Conservation (phyloP, 306 rosid species). For the Senna tora region DNA sequence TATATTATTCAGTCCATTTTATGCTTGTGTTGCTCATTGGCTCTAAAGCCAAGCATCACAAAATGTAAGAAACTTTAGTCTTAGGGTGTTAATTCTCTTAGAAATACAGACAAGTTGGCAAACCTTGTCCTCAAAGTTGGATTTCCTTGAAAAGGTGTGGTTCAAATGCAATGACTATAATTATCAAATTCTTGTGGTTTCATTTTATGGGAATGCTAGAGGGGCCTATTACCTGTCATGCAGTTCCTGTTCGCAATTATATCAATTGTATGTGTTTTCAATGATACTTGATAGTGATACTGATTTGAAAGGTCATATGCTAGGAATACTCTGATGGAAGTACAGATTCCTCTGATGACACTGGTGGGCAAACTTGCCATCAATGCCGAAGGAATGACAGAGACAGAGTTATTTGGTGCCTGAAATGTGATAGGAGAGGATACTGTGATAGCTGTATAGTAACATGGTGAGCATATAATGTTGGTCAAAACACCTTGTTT, state of each 20-base stretch:
- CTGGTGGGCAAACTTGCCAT: conserved; percentile 82
- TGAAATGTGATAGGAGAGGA: conserved; percentile 86
- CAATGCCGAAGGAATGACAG: conserved; percentile 77
- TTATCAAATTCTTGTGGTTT: not conserved
- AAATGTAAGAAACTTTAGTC: not conserved
- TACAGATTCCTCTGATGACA: conserved; percentile 68
- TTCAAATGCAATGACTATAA: not conserved
- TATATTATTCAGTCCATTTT: not conserved
- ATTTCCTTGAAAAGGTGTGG: not conserved
- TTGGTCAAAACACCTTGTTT: conserved; percentile 5
- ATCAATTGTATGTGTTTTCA: not conserved
- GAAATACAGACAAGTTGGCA: not conserved
- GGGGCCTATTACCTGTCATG: not conserved
- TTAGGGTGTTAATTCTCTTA: not conserved
- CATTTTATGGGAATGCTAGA: not conserved
- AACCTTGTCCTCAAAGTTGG: not conserved
- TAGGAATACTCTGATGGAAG: conserved; percentile 79
- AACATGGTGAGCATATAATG: conserved; percentile 59
- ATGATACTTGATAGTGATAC: conserved; percentile 33
- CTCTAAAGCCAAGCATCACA: not conserved
- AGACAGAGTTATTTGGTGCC: conserved; percentile 78
- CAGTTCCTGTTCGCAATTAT: not conserved
- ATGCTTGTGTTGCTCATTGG: not conserved
- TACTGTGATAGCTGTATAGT: conserved; percentile 78
- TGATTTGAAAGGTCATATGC: conserved; percentile 37